Conservation (phyloP, 1,139 yeast genomes). For the Pichia sp. region DNA sequence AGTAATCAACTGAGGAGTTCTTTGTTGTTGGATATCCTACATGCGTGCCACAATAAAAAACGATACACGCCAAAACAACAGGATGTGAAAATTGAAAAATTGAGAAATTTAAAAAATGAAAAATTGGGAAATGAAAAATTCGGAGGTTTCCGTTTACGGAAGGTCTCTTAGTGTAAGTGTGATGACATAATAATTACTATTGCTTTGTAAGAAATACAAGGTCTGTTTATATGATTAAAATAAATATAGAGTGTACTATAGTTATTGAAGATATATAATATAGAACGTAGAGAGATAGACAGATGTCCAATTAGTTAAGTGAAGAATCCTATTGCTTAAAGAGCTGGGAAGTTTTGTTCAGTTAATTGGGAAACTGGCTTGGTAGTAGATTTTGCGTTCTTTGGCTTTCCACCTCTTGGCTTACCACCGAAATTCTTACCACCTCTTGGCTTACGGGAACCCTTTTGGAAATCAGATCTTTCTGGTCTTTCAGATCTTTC, state of each 20-base stretch:
- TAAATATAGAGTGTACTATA: no score
- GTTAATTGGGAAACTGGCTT: conserved; percentile 34
- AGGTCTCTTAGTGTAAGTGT: no score
- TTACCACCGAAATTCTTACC: conserved; percentile 15
- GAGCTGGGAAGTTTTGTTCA: conserved; percentile 60
- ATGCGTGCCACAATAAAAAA: neutral
- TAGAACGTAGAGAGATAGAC: neutral
- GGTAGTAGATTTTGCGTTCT: conserved; percentile 14
- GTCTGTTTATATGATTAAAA: no score
- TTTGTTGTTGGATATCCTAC: no score
- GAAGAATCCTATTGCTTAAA: conserved; percentile 24
- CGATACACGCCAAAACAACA: neutral
- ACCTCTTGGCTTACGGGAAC: conserved; percentile 19
- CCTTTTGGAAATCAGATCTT: conserved; percentile 26
- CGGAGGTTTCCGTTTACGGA: no score
- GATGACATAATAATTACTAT: no score
- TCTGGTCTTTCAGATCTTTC: conserved; percentile 18
- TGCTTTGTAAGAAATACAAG: no score
- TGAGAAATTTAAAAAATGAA: neutral
- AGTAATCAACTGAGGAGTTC: no score
- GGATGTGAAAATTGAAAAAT: neutral
- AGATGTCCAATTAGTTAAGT: neutral
- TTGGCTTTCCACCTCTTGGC: conserved; percentile 6
- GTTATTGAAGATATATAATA: no score
- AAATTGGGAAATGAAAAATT: no score